phyloP scores from a whole-genome alignment of 2,329 filamentous ascomycete species.

The Trichoderma oligosporum region DNA sequence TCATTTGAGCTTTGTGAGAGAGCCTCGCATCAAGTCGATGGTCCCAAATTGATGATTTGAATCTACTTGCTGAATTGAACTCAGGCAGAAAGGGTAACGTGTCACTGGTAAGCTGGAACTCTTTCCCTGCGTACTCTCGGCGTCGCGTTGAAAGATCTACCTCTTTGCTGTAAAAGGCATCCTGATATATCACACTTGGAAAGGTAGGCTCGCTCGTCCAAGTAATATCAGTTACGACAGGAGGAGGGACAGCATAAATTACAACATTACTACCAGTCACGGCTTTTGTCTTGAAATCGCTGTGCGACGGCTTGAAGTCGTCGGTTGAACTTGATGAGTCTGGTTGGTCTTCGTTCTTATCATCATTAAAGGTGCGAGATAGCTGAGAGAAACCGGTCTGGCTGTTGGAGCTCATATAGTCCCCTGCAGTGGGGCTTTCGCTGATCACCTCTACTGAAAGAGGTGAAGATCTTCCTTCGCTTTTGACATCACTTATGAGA shows the following conservation, averaged over 20 bases:
- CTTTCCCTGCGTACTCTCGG: conserved; percentile 81
- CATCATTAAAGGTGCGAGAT: too few species aligned
- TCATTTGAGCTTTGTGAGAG: conserved; percentile 50
- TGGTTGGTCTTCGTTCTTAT: neutral
- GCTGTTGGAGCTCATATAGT: too few species aligned
- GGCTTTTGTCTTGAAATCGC: neutral
- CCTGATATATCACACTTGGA: conserved; percentile 73
- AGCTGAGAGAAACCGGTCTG: too few species aligned
- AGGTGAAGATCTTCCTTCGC: neutral
- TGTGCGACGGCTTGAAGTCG: neutral
- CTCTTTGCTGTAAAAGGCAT: conserved; percentile 81
- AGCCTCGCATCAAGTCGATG: neutral
- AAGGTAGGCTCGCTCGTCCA: conserved; percentile 32
- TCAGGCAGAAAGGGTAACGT: conserved; percentile 74
- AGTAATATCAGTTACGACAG: conserved; percentile 23
- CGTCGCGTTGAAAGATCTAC: conserved; percentile 72
- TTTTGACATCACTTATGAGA: too few species aligned
- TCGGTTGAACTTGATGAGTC: neutral
- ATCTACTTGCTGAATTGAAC: conserved; percentile 63
- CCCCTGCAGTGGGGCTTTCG: neutral
- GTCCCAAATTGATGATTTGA: neutral
- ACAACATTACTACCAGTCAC: conserved; percentile 20
- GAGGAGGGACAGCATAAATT: conserved; percentile 30
- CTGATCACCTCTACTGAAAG: neutral
- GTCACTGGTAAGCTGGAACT: conserved; percentile 73